Percentiles rank a stretch among this genome's conserved stretches.
Conservation (phyloP, 495 filamentous ascomycete species). For the Podospora bellae-mahoneyi region DNA sequence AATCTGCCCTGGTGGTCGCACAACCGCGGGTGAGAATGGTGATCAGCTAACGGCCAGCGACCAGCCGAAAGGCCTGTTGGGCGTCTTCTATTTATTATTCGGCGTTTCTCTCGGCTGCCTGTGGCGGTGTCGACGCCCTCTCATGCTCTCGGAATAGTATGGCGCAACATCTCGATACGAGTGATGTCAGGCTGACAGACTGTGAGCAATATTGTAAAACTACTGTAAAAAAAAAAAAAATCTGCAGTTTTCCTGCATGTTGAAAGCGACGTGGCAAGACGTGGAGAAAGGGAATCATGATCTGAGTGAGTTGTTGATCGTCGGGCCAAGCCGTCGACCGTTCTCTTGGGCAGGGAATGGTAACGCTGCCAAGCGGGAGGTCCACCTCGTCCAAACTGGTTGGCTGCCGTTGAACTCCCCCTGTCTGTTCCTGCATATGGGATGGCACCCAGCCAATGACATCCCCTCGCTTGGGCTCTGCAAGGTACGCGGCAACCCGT, state of each 20-base stretch:
- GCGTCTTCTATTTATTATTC: neutral
- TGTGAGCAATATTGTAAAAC: neutral
- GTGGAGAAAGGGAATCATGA: neutral
- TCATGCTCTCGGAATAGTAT: neutral
- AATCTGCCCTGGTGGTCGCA: neutral
- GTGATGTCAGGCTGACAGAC: conserved; percentile 1
- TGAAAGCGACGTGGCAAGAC: conserved; percentile 19
- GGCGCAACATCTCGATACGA: neutral
- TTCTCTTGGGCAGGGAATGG: conserved; percentile 13
- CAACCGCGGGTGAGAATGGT: neutral
- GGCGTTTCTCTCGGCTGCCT: neutral
- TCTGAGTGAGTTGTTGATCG: conserved; percentile 19
- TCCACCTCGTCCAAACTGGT: conserved; percentile 7
- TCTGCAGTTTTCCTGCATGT: conserved; percentile 1
- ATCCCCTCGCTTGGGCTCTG: conserved; percentile 11
- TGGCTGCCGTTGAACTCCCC: conserved; percentile 6
- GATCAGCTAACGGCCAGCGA: neutral
- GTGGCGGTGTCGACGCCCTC: neutral
- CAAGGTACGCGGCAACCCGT: conserved; percentile 22
- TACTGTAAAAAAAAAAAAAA: neutral
- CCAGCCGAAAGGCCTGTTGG: neutral
- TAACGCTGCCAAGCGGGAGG: conserved; percentile 1
- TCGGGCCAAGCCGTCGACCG: neutral
- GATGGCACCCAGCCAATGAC: conserved; percentile 11
- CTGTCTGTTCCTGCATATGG: conserved; percentile 17